Base-by-base conservation (phyloP, 164 flowering plant genomes). In the Piper longum region DNA sequence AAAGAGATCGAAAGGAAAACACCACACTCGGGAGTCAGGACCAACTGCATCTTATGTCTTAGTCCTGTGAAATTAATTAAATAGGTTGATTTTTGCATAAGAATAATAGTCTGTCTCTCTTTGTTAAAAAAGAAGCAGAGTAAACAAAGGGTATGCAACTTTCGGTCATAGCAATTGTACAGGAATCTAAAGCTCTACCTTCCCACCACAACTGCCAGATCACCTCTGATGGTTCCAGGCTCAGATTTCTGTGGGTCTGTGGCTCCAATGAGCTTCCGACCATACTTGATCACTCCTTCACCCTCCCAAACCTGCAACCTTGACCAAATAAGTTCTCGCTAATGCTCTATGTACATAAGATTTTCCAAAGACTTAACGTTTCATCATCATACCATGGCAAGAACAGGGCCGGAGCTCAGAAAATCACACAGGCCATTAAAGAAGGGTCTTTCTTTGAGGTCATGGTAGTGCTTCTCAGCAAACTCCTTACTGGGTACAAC, bases 151-250 rank as follows among this genome's bases (percentile, higher is more conserved):
- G 1, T 26, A 26, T 26, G 36, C 36, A 26, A 26, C 36, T 26
- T 26, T 26, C 36, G 36, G 36, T 26, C 2, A 26, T 26, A 26
- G 36, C 36, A 26, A 26, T 26, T 26, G 36, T 26, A 26, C 1
- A 2, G 36, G 52, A 9, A 48, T 39, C 40, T 55, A 36, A 43
- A 66, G 52, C n/a, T 54, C 18, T 85, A 95, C 99, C 99, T 88
- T 79, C 96, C 96, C 72, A 91, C 91, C 14, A 81, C 90, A 71
- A 95, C 96, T 51, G 99, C 99, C 45, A 95, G 82, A 72, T 95
- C 99, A 43, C 99, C 99, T 73, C 99, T 80, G 78, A 95, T 95
- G 45, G 99, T 95, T 79, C 99, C 99, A 4, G 97, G 97, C 67
- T 90, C 97, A 51, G 99, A 90, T 76, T 88, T 88, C 73, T 88